Conservation (phyloP, 805 yeast genomes). For the Yarrowia alimentaria region DNA sequence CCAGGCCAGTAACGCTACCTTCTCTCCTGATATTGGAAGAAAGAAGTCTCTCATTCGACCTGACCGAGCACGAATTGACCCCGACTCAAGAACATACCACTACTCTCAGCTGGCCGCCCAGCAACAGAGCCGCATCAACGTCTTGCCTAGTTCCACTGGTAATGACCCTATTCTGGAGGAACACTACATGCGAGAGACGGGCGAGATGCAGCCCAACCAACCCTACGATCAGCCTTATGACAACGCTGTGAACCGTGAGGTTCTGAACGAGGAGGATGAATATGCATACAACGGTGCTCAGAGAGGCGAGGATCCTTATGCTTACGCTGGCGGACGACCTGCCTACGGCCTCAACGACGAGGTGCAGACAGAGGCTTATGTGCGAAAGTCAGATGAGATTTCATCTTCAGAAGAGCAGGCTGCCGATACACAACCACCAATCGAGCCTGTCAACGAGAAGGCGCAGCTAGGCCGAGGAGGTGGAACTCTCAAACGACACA, state of each 20-base stretch:
- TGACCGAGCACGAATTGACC: constrained; percentile 67
- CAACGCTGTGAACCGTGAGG: constrained; percentile 30
- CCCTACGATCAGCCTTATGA: constrained; percentile 29
- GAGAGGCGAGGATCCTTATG: constrained; percentile 8
- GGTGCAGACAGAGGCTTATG: constrained; percentile 30
- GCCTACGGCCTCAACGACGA: constrained; percentile 62
- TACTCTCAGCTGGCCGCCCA: constrained; percentile 72
- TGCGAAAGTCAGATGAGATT: constrained; percentile 15
- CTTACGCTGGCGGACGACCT: constrained; percentile 14
- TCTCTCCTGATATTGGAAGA: constrained; percentile 35
- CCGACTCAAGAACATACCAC: constrained; percentile 72
- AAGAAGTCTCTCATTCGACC: constrained; percentile 79
- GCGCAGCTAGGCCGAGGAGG: constrained; percentile 19
- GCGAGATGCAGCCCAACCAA: constrained; percentile 22
- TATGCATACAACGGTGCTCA: constrained; percentile 42
- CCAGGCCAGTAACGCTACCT: no score
- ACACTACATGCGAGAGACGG: constrained; percentile 27
- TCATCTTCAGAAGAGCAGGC: constrained; percentile 25
- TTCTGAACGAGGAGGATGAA: constrained; percentile 28
- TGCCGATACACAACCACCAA: constrained; percentile 16
- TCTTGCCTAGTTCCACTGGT: constrained; percentile 72
- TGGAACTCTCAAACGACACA: constrained; percentile 20
- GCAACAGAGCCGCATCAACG: constrained; percentile 58
- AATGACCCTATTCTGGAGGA: constrained; percentile 51
- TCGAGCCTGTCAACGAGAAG: constrained; percentile 3